Evolutionary conservation across 192 early-diverging fungal species (phyloP).

Genomic region (Lunasporangiospora selenospora): DNA sequence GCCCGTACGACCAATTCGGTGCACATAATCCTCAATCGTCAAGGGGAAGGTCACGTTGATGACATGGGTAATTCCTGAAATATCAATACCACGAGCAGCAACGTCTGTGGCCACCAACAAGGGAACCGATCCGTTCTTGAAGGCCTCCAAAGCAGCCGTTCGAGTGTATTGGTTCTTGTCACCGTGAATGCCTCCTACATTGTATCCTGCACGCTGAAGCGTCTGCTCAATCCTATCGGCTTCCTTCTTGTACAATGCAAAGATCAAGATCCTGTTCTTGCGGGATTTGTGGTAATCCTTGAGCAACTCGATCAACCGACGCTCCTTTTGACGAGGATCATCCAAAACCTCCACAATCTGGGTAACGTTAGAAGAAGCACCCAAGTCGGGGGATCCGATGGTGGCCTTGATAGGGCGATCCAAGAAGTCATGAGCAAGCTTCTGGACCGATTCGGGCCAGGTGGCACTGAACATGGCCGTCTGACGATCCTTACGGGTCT

Average conservation of each 20-base stretch:
- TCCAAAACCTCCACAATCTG: constrained; percentile 94
- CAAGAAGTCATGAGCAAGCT: constrained; percentile 85
- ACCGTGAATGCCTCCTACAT: constrained; percentile 88
- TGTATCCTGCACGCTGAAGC: constrained; percentile 78
- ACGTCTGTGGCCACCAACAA: constrained; percentile 96
- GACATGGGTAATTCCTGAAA: constrained; percentile 93
- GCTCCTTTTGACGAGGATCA: constrained; percentile 74
- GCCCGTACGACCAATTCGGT: constrained; percentile 96
- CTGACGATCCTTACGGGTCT: constrained; percentile 79
- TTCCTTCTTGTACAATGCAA: constrained; percentile 98
- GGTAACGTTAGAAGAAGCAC: constrained; percentile 84
- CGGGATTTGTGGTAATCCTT: constrained; percentile 83
- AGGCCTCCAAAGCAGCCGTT: constrained; percentile 76
- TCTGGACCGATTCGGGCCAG: constrained; percentile 91
- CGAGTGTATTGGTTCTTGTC: constrained; percentile 90
- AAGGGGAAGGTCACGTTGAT: constrained; percentile 98
- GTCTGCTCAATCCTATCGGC: constrained; percentile 80
- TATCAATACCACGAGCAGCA: constrained; percentile 87
- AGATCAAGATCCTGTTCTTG: constrained; percentile 91
- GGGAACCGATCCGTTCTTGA: constrained; percentile 82
- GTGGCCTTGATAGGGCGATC: constrained; percentile 79
- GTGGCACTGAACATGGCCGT: constrained; percentile 98
- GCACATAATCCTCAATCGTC: constrained; percentile 93
- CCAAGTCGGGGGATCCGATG: constrained; percentile 88
- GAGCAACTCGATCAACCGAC: constrained; percentile 76